phyloP scores from a whole-genome alignment of 768 basidiomycete genomes.

The Lentinula raphanica region DNA sequence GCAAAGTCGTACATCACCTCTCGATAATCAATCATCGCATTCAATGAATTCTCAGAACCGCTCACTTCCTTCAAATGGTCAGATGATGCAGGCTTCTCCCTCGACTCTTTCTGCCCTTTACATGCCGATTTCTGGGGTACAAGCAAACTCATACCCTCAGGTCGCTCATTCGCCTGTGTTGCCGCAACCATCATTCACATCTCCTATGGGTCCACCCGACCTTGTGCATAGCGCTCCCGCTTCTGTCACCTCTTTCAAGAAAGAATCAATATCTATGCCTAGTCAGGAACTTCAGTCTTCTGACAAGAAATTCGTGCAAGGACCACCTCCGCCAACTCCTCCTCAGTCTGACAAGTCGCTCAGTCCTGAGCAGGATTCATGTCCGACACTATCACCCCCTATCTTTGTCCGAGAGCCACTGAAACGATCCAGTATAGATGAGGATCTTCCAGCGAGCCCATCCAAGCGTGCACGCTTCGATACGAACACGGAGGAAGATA shows the following conservation, averaged over 20 bases:
- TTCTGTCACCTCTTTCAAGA: neutral
- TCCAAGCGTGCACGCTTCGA: neutral
- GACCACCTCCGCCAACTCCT: slow-evolving; percentile 2
- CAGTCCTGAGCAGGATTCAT: slow-evolving; percentile 4
- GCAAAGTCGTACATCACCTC: neutral
- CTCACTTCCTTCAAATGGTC: neutral
- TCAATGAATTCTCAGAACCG: neutral
- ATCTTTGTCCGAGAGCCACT: neutral
- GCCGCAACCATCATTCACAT: neutral
- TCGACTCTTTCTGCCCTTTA: neutral
- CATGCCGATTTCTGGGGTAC: neutral
- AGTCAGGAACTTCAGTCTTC: neutral
- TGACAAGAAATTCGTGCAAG: neutral
- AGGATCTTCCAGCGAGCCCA: neutral
- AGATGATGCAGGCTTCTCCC: neutral
- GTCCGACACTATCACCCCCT: neutral
- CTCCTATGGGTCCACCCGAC: neutral
- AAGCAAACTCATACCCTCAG: neutral
- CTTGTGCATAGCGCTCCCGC: neutral
- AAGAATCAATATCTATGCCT: neutral
- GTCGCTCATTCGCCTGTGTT: neutral
- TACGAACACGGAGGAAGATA: no score
- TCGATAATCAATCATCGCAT: neutral
- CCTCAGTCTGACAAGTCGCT: slow-evolving; percentile 4
- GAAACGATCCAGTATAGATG: neutral